Conservation (phyloP, 306 rosid species). For the Purshia tridentata region DNA sequence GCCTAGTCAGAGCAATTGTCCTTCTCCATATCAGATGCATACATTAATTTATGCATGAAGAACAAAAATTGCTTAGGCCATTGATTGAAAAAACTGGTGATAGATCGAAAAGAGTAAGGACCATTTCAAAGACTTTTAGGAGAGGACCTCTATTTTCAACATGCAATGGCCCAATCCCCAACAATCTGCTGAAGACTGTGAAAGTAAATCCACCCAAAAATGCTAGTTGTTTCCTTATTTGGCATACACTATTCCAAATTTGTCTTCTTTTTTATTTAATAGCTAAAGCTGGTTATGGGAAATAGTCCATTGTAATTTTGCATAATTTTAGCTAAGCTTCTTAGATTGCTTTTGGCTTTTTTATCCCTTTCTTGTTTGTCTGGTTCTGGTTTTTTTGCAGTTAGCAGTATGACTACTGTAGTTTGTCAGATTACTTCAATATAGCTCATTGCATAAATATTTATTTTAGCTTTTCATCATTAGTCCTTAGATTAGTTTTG, state of each 20-base stretch:
- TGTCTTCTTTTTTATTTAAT: no score
- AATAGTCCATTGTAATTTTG: no score
- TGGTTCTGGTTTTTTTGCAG: no score
- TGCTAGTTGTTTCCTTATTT: not conserved
- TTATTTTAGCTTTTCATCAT: no score
- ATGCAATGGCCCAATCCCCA: not conserved
- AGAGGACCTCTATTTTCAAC: not conserved
- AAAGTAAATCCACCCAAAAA: slow-evolving; percentile 6
- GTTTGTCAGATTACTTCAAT: no score
- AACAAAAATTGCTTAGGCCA: not conserved
- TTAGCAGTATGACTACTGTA: no score
- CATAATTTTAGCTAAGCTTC: no score
- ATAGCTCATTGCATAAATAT: no score
- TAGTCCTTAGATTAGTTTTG: no score
- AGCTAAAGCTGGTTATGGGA: no score
- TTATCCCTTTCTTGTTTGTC: no score
- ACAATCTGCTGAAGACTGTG: not conserved
- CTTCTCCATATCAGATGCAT: not conserved
- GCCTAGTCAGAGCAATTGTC: slow-evolving; percentile 2
- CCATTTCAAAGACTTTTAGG: not conserved
- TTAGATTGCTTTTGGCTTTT: no score
- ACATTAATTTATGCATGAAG: not conserved
- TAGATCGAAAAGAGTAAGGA: slow-evolving; percentile 5
- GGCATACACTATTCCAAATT: not conserved
- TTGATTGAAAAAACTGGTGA: not conserved